Base-by-base conservation (phyloP, 169 alveolate species). In the Eimeria necatrix region DNA sequence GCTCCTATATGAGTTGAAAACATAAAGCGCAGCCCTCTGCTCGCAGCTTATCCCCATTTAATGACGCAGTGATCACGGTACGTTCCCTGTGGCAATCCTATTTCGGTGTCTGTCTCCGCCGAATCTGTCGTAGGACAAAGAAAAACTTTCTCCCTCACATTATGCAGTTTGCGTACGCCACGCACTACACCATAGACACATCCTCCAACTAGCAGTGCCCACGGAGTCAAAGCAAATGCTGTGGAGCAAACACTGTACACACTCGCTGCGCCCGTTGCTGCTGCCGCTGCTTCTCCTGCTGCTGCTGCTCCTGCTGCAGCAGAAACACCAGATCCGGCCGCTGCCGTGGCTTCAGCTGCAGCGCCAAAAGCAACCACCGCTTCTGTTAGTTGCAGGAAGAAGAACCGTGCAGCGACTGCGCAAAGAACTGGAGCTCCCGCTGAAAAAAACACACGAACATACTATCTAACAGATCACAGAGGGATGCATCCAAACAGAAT, bases 61-160 rank as follows among this genome's bases (percentile, higher is more conserved):
- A 84, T 32, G 91, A 84, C 24, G 56, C 91, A 84, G 78, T 84
- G 91, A 41, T 59, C 91, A 16, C 89, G 46, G 49, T 9, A 18
- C 48, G 52, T 41, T 1, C 59, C 76, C 80, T 18, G 64, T 3
- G 91, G 78, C 16, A 59, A 4, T 24, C 46, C 91, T 24, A 53
- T 76, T 56, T 52, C 59, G 49, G 8, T 16, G 14, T 84, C 60
- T 18, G 78, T 59, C 24, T 56, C 61, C 91, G 18, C 91, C 4
- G 78, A 53, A 53, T 84, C 76, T 46, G 49, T 20, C 3, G 91
- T 84, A n/a, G 52, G 73, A 18, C 24, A 41, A 9, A 56, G 18
- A 9, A 41, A 1, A 7, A 84, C 78, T 41, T 84, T 84, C 48
- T 59, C n/a, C 48, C 78, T 32, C 3, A 12, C 80, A 18, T 84